Evolutionary conservation across 129 eudicot genomes (phyloP), one percentile per base, ranked within the genome.

Genomic region (Flaveria ramosissima): DNA sequence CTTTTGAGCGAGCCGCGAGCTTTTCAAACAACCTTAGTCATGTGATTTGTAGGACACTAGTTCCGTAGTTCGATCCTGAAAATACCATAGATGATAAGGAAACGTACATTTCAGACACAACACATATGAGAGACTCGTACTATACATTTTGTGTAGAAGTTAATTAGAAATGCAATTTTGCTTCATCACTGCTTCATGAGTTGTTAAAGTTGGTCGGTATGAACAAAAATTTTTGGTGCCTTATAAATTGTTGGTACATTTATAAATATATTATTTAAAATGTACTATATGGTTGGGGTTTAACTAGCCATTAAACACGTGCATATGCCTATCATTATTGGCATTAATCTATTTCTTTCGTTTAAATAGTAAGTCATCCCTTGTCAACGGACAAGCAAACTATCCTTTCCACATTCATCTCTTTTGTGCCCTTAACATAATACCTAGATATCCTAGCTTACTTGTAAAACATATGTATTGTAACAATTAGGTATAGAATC

Each of bases 391-490:
- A 72, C 27, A 72, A 39, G 68, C 78, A 72, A 72, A 41, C 74
- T 15, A 36, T 47, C 76, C 50, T 45, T 45, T 36, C 41, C 20
- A 26, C 47, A 15, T 7, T 27, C n/a, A 0, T 45, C 13, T 53
- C 20, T 68, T 68, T 26, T 50, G 55, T 71, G 15, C 65, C 21
- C 78, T 48, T 62, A 50, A 72, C 72, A 79, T 79, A 79, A 41
- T 65, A 80, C 78, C 83, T 64, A 56, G 69, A 80, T 36, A 77
- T 9, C 9, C 50, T n/a, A n/a, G n/a, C n/a, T 11, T 77, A 30
- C 70, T 14, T 64, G 21, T 39, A 43, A 47, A 36, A 36, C 7
- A 36, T 36, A 36, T 36, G 6, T 5, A 6, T 36, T 36, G 41
- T 36, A 36, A 36, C 41, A 5, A 36, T 36, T 36, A 6, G 7